A percentile compares a stretch with the other conserved stretches of the same genome.
phyloP scores from a whole-genome alignment of 1,284 basidiomycete species.

The Pseudozyma flocculosa region DNA sequence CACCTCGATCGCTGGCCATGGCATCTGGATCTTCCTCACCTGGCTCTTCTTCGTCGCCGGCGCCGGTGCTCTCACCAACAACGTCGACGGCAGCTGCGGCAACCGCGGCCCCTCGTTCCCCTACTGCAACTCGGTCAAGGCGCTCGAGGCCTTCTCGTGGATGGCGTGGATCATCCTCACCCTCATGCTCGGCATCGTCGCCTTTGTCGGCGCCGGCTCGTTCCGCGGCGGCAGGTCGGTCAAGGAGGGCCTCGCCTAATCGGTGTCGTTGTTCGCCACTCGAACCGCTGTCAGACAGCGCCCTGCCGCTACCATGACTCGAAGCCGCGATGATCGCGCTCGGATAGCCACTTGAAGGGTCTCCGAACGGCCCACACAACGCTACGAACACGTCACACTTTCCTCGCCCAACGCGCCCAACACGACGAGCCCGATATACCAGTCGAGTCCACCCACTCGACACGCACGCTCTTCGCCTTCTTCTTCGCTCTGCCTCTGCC shows the following conservation, averaged over 20 bases:
- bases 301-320: no score
- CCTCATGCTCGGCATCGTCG: constrained; percentile 47
- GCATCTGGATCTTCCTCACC: constrained; percentile 46
- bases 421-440: no score
- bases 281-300: no score
- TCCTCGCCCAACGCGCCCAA: no score
- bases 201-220: constrained; percentile 45
- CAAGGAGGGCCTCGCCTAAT: constrained; percentile 50
- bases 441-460: no score
- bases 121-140: constrained; percentile 52
- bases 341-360: no score
- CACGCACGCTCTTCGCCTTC: no score
- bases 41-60: constrained; percentile 55
- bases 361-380: no score
- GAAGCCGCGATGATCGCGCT: no score
- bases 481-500: neutral
- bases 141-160: constrained; percentile 55
- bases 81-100: constrained; percentile 28
- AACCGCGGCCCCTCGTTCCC: constrained; percentile 18
- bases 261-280: no score
- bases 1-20: constrained; percentile 56
- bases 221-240: constrained; percentile 55
- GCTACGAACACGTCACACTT: no score
- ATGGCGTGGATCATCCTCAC: constrained; percentile 51
- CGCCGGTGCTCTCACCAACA: constrained; percentile 48